A percentile compares a stretch with the other conserved stretches of the same genome.
phyloP scores from a whole-genome alignment of 345 rosid genomes.

The Bretschneidera sinensis region DNA sequence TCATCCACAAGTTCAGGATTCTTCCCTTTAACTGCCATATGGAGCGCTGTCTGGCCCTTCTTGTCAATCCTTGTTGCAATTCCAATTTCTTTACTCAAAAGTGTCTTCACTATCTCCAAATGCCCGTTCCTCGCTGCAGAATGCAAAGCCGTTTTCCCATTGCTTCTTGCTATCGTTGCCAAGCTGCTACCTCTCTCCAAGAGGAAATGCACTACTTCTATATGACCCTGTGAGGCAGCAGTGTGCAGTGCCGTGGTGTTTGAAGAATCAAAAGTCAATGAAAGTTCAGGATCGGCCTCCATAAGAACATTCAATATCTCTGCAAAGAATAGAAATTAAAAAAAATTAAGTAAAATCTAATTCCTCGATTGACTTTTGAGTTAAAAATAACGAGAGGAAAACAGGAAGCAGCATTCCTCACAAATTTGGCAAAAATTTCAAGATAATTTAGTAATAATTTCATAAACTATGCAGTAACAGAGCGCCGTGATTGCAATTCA shows the following conservation, averaged over 20 bases:
- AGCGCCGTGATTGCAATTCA: too few species aligned
- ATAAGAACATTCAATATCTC: constrained; percentile 60
- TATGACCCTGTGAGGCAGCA: constrained; percentile 81
- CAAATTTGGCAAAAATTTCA: background rate
- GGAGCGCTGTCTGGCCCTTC: constrained; percentile 87
- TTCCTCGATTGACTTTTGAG: background rate
- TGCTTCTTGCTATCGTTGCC: constrained; percentile 57
- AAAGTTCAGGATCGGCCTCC: constrained; percentile 59
- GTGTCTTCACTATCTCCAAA: constrained; percentile 59
- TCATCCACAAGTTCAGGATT: constrained; percentile 50
- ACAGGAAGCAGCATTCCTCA: background rate
- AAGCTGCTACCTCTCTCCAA: constrained; percentile 56
- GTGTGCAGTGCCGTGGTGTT: constrained; percentile 81
- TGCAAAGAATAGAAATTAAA: constrained; percentile 22
- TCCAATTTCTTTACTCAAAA: constrained; percentile 50
- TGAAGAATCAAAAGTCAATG: constrained; percentile 65
- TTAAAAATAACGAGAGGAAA: background rate
- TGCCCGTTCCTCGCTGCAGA: constrained; percentile 90
- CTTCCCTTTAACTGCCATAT: constrained; percentile 94
- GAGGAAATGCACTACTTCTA: constrained; percentile 55
- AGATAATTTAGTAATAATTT: background rate
- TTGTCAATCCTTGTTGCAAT: constrained; percentile 53
- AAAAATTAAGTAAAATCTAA: background rate
- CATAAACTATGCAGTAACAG: too few species aligned
- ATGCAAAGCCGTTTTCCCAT: constrained; percentile 80